A percentile compares a stretch with the other conserved stretches of the same genome.
Evolutionary conservation across 1,284 basidiomycete species (phyloP).

Genomic region (Porogramme epimiltina): DNA sequence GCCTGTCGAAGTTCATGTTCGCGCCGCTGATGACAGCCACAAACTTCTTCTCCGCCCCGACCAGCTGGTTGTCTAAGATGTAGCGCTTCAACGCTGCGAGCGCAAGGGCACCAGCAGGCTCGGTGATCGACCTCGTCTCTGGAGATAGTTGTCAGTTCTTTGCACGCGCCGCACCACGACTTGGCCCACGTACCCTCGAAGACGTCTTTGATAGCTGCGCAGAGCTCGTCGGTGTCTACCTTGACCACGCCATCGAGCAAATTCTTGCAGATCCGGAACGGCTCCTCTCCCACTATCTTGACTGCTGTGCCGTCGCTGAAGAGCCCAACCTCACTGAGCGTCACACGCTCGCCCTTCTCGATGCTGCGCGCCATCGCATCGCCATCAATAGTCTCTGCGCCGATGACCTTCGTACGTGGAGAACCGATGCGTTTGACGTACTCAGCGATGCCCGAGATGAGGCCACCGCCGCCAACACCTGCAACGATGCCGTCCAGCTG

Average conservation of each 20-base stretch:
- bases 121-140: conserved; percentile 95
- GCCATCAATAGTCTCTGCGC: conserved; percentile 95
- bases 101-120: conserved; percentile 95
- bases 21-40: conserved; percentile 94
- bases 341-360: conserved; percentile 77
- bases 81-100: conserved; percentile 93
- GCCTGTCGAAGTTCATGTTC: conserved; percentile 98
- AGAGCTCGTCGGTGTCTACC: conserved; percentile 95
- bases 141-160: conserved; percentile 5
- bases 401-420: conserved; percentile 82
- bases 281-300: conserved; percentile 94
- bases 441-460: conserved; percentile 86
- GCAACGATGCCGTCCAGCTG: conserved; percentile 87
- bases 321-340: conserved; percentile 89
- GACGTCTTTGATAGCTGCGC: conserved; percentile 98
- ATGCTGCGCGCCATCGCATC: conserved; percentile 91
- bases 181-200: conserved; percentile 82
- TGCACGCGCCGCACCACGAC: not conserved
- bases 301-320: conserved; percentile 99
- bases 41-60: conserved; percentile 85
- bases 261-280: conserved; percentile 89
- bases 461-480: conserved; percentile 91
- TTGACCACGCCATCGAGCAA: conserved; percentile 86
- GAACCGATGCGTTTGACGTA: conserved; percentile 95
- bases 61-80: conserved; percentile 79